These are phyloP conservation scores for Gonium pectorale DNA, from an alignment of 139 green algal genomes.

Conservation along the genomic window DNA sequence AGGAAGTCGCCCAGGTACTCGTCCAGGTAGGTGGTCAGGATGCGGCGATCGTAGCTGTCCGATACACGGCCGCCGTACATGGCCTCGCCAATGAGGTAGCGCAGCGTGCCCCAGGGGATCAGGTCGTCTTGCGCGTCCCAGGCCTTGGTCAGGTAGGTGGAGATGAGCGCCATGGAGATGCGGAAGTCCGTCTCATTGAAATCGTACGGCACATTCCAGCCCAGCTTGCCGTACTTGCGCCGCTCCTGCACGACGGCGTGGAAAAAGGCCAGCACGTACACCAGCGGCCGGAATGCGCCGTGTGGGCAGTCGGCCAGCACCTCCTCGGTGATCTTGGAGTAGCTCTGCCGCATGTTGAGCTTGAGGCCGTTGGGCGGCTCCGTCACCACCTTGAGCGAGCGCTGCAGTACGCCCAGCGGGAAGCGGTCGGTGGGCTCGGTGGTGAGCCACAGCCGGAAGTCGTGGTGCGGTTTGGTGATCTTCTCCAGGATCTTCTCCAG, in stretches of 20 bases:
- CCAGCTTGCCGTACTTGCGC: conserved; percentile 93
- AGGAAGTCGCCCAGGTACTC: conserved; percentile 95
- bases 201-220: conserved; percentile 94
- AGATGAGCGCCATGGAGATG: conserved; percentile 88
- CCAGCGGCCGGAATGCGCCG: conserved; percentile 81
- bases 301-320: conserved; percentile 83
- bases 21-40: conserved; percentile 90
- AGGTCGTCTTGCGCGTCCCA: conserved; percentile 70
- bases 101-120: conserved; percentile 88
- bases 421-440: conserved; percentile 86
- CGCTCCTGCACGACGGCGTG: conserved; percentile 92
- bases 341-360: conserved; percentile 90
- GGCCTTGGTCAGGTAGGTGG: conserved; percentile 87
- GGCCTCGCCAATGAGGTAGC: conserved; percentile 91
- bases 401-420: conserved; percentile 85
- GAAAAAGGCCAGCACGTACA: conserved; percentile 93
- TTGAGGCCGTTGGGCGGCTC: conserved; percentile 93
- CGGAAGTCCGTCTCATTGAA: conserved; percentile 96
- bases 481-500: conserved; percentile 91
- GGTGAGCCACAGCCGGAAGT: conserved; percentile 91
- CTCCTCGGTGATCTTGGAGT: conserved; percentile 90
- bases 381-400: conserved; percentile 83
- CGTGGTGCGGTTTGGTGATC: conserved; percentile 77
- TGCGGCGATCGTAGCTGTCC: conserved; percentile 85
- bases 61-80: conserved; percentile 87